These are phyloP conservation scores for Cercophora sp. DNA, from an alignment of 495 filamentous ascomycete species.

Conservation along the genomic window DNA sequence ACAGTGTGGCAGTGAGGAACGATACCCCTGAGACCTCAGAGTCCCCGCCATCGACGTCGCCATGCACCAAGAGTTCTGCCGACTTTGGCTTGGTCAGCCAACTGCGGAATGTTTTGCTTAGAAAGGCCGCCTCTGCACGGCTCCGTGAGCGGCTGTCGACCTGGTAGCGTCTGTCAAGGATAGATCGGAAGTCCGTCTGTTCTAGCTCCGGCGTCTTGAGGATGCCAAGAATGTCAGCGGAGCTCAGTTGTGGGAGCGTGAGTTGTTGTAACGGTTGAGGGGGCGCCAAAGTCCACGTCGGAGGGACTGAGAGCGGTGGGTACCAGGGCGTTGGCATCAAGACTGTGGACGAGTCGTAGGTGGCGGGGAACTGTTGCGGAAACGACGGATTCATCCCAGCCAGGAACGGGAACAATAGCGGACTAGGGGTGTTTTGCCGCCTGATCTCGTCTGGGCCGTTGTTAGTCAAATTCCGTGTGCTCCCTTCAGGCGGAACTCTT, in stretches of 20 bases:
- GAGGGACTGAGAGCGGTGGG: not conserved
- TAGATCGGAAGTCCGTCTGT: not conserved
- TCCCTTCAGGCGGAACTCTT: not conserved
- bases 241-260: not conserved
- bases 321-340: not conserved
- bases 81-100: not conserved
- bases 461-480: not conserved
- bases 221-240: not conserved
- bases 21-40: constrained; percentile 1
- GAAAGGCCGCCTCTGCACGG: not conserved
- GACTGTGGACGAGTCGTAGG: not conserved
- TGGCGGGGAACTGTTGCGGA: not conserved
- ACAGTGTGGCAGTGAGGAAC: not conserved
- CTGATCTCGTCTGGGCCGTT: not conserved
- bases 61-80: not conserved
- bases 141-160: not conserved
- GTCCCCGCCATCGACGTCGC: not conserved
- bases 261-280: not conserved
- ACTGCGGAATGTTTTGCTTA: not conserved
- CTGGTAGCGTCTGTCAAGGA: not conserved
- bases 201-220: not conserved
- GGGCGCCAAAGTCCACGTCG: not conserved
- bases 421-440: not conserved
- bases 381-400: not conserved
- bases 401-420: not conserved